Evolutionary conservation across 2,329 filamentous ascomycete genomes (phyloP).

Genomic region (Diaporthe australafricana): DNA sequence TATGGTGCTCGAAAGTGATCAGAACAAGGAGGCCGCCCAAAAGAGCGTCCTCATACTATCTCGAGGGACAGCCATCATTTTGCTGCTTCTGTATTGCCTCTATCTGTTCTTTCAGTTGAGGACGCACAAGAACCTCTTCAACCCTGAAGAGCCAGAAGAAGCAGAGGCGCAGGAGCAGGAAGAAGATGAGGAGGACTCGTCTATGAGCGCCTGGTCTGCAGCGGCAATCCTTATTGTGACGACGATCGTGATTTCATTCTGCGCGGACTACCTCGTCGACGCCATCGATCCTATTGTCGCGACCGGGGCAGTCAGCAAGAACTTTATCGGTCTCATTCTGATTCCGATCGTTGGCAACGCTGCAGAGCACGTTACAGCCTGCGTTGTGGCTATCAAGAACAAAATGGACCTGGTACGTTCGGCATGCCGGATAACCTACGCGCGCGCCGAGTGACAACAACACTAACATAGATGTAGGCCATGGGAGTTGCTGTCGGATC

Average conservation of each 20-base stretch:
- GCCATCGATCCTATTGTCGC: slow-evolving; percentile 72
- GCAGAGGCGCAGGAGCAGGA: slow-evolving; percentile 54
- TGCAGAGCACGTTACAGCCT: slow-evolving; percentile 84
- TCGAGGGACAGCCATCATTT: slow-evolving; percentile 80
- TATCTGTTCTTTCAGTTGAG: slow-evolving; percentile 84
- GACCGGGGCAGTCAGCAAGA: slow-evolving; percentile 79
- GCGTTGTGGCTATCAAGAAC: slow-evolving; percentile 81
- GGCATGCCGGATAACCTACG: not conserved
- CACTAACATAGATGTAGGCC: slow-evolving; percentile 55
- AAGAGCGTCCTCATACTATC: slow-evolving; percentile 77
- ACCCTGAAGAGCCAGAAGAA: slow-evolving; percentile 56
- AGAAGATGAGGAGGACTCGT: slow-evolving; percentile 56
- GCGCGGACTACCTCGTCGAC: slow-evolving; percentile 81
- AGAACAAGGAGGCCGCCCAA: slow-evolving; percentile 52
- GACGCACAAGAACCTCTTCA: slow-evolving; percentile 80
- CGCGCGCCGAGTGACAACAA: not conserved
- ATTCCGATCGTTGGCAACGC: slow-evolving; percentile 86
- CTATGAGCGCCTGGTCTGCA: slow-evolving; percentile 73
- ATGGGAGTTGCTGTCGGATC: slow-evolving; percentile 87
- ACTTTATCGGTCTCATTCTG: slow-evolving; percentile 83
- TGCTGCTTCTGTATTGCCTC: slow-evolving; percentile 79
- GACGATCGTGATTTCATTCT: slow-evolving; percentile 77
- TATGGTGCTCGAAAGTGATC: slow-evolving; percentile 40
- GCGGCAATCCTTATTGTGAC: slow-evolving; percentile 74
- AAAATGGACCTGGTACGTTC: slow-evolving; percentile 71